phyloP scores from a whole-genome alignment of 148 eudicot species.

The Drosera capensis region DNA sequence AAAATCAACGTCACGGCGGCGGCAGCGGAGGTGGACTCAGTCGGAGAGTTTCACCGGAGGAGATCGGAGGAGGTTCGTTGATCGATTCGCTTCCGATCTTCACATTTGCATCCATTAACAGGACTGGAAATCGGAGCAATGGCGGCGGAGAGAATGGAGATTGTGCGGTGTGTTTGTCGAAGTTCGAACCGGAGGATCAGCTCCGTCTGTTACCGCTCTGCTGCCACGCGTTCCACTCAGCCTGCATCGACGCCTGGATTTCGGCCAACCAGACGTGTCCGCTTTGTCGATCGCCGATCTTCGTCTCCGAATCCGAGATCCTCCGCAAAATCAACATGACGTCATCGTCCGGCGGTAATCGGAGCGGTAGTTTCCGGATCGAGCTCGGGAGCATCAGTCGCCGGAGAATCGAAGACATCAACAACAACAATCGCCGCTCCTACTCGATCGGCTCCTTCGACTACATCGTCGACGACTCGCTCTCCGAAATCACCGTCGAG shows the following conservation, averaged over 20 bases:
- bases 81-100: constrained; percentile 54
- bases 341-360: constrained; percentile 1
- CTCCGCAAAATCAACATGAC: constrained; percentile 17
- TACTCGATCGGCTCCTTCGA: constrained; percentile 63
- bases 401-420: constrained; percentile 13
- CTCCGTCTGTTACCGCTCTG: constrained; percentile 69
- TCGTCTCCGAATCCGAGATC: constrained; percentile 31
- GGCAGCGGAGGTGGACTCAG: background rate
- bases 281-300: constrained; percentile 57
- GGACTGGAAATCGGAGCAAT: too few species aligned
- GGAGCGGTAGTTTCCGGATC: constrained; percentile 46
- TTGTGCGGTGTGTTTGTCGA: constrained; percentile 79
- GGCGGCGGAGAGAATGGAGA: constrained; percentile 26
- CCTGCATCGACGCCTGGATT: constrained; percentile 83
- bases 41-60: constrained; percentile 3
- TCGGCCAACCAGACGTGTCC: constrained; percentile 59
- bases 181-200: constrained; percentile 56
- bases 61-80: constrained; percentile 12
- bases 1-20: background rate
- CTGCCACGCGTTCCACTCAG: constrained; percentile 78
- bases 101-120: constrained; percentile 36
- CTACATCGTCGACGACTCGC: constrained; percentile 39
- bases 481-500: constrained; percentile 30
- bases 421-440: constrained; percentile 25
- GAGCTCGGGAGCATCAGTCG: constrained; percentile 68